Conservation (phyloP, 2,329 filamentous ascomycete species). For the Metarhizium sp. region DNA sequence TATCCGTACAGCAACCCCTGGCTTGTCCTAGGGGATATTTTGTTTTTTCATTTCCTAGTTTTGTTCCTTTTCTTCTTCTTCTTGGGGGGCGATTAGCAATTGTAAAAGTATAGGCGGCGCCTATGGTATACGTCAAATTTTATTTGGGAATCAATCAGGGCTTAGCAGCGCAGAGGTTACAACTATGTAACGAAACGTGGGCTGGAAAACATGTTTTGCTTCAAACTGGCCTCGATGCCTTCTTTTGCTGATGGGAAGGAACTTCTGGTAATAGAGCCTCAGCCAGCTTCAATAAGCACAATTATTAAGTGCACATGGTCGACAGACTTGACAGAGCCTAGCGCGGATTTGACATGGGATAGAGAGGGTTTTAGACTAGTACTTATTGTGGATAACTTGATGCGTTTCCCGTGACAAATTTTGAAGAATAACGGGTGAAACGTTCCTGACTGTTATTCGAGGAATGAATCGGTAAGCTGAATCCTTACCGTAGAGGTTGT, state of each 20-base stretch:
- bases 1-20: not conserved
- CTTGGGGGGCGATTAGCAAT: not conserved
- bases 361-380: not conserved
- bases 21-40: not conserved
- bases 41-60: not conserved
- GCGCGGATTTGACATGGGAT: not conserved
- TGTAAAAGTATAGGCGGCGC: conserved; percentile 7
- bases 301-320: not conserved
- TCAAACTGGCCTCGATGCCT: not conserved
- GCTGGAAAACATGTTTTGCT: not conserved
- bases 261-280: conserved; percentile 66
- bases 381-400: not conserved
- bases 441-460: not conserved
- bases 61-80: not conserved
- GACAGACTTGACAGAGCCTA: not conserved
- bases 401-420: not conserved
- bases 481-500: no score
- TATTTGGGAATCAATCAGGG: not conserved
- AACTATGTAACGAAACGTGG: not conserved
- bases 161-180: not conserved
- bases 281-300: not conserved
- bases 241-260: conserved; percentile 75
- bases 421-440: not conserved
- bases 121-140: conserved; percentile 2
- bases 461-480: not conserved